Evolutionary conservation across 495 filamentous ascomycete species (phyloP).

Genomic region (Trichoderma gamsii): DNA sequence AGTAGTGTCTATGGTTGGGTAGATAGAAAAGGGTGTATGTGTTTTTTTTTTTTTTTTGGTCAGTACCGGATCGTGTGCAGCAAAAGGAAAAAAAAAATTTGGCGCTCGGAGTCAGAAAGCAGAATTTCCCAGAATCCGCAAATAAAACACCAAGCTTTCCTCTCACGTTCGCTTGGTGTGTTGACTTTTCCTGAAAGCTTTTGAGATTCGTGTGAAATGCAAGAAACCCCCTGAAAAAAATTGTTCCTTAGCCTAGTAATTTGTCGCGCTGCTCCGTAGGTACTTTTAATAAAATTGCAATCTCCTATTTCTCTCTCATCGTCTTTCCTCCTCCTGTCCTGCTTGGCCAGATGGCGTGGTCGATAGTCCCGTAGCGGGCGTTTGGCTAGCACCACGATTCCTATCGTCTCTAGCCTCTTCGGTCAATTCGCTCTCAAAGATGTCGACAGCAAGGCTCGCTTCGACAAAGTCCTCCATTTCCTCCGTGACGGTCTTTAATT

Average conservation of each 20-base stretch:
- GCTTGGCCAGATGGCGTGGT: not conserved
- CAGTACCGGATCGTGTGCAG: not conserved
- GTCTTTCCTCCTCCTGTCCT: not conserved
- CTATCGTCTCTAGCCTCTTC: slow-evolving; percentile 39
- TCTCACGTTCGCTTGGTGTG: not conserved
- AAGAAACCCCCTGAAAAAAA: not conserved
- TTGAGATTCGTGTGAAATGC: no score
- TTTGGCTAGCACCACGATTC: not conserved
- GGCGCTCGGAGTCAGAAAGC: not conserved
- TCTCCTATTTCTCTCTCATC: not conserved
- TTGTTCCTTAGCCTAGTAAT: not conserved
- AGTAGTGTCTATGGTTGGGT: no score
- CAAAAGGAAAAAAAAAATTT: not conserved
- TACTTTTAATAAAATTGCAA: not conserved
- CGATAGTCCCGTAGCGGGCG: slow-evolving; percentile 1
- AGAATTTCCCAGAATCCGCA: not conserved
- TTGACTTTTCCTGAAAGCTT: no score
- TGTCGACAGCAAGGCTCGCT: slow-evolving; percentile 77
- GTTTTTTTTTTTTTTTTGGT: not conserved
- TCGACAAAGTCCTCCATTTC: slow-evolving; percentile 95
- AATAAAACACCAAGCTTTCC: not conserved
- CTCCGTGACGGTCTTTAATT: slow-evolving; percentile 91
- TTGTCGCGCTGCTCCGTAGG: not conserved
- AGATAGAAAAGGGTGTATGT: not conserved
- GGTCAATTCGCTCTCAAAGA: slow-evolving; percentile 51